Conservation (phyloP, 257 asterid genomes). For the Petunia secreta region DNA sequence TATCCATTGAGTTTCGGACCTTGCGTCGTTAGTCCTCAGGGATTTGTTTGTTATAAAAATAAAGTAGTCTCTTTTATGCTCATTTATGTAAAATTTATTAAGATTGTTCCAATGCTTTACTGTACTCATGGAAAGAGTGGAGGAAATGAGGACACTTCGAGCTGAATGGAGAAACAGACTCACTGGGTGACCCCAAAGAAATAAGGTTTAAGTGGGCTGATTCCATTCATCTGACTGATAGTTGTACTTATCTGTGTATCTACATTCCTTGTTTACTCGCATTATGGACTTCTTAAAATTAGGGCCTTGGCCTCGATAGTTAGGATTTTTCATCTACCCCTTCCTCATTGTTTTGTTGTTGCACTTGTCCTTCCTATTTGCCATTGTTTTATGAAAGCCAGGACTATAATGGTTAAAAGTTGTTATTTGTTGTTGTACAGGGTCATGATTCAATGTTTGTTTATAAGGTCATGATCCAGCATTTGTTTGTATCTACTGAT, state of each 20-base stretch:
- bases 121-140: background rate
- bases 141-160: background rate
- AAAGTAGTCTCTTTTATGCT: background rate
- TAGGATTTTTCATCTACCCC: background rate
- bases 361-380: background rate
- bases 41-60: too few relatives aligned
- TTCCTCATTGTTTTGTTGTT: background rate
- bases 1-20: too few relatives aligned
- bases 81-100: background rate
- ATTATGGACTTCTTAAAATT: background rate
- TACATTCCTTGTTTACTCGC: background rate
- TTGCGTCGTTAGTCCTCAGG: too few relatives aligned
- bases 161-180: background rate
- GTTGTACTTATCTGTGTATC: background rate
- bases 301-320: background rate
- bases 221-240: background rate
- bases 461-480: background rate
- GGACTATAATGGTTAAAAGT: background rate
- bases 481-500: background rate
- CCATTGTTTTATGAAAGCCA: background rate
- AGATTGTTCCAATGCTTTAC: background rate
- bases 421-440: background rate
- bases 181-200: background rate
- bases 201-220: slow-evolving; percentile 9
- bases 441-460: background rate